A percentile compares a stretch with the other conserved stretches of the same genome.
These are phyloP conservation scores for Didymella exigua DNA, from an alignment of 2,329 filamentous ascomycete genomes.

Conservation along the genomic window DNA sequence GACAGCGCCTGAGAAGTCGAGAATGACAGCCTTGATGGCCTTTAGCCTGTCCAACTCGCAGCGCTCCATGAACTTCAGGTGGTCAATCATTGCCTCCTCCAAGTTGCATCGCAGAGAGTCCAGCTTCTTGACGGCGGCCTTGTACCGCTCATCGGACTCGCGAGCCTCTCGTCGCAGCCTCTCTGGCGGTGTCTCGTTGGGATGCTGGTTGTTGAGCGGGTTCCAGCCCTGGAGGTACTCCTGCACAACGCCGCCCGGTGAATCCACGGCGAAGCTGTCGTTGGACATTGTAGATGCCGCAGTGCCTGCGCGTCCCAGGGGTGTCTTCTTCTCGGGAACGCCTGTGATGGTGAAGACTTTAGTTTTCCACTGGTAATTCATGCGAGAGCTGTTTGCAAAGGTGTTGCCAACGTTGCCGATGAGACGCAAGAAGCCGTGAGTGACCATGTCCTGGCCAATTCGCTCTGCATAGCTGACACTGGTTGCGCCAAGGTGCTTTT, in stretches of 20 bases:
- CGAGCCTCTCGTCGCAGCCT: slow-evolving; percentile 84
- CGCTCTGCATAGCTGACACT: slow-evolving; percentile 90
- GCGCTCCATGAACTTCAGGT: slow-evolving; percentile 94
- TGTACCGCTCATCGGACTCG: slow-evolving; percentile 94
- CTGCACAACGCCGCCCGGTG: slow-evolving; percentile 80
- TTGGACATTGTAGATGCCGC: slow-evolving; percentile 55
- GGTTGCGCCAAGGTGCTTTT: slow-evolving; percentile 81
- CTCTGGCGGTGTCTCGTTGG: slow-evolving; percentile 91
- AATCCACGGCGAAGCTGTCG: slow-evolving; percentile 66
- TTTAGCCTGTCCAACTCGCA: slow-evolving; percentile 95
- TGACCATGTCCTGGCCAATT: slow-evolving; percentile 90
- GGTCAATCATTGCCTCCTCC: slow-evolving; percentile 92
- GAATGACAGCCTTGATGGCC: slow-evolving; percentile 95
- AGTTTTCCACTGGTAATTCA: slow-evolving; percentile 97
- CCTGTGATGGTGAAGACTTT: slow-evolving; percentile 89
- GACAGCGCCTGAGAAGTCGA: slow-evolving; percentile 96
- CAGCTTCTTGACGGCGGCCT: slow-evolving; percentile 80
- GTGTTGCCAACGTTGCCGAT: slow-evolving; percentile 93
- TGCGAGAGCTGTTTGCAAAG: slow-evolving; percentile 95
- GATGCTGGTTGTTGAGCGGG: slow-evolving; percentile 83
- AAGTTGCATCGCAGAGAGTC: slow-evolving; percentile 90
- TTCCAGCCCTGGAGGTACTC: slow-evolving; percentile 95
- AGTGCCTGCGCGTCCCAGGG: slow-evolving; percentile 76
- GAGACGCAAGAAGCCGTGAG: slow-evolving; percentile 83
- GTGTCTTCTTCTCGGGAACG: slow-evolving; percentile 83